Conservation (phyloP, 2,329 filamentous ascomycete genomes). For the Alternaria viburni region DNA sequence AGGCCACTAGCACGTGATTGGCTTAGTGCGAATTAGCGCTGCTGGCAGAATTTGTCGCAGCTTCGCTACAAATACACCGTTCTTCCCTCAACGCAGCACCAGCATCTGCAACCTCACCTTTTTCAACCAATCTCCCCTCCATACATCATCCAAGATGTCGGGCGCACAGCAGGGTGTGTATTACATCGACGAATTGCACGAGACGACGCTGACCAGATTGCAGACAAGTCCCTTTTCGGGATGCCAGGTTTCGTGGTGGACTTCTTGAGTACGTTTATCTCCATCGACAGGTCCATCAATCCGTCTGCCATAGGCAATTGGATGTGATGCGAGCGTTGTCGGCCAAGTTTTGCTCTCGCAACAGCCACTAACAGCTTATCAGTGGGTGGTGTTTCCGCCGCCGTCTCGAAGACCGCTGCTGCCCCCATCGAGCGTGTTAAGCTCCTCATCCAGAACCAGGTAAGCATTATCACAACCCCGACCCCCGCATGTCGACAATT, state of each 20-base stretch:
- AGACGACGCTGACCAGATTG: background rate
- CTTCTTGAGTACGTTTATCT: constrained; percentile 88
- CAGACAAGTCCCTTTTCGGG: constrained; percentile 49
- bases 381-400: constrained; percentile 99
- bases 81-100: constrained; percentile 26
- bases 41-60: constrained; percentile 30
- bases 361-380: constrained; percentile 53
- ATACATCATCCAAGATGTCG: constrained; percentile 18
- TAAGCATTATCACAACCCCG: constrained; percentile 60
- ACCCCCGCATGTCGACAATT: background rate
- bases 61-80: constrained; percentile 32
- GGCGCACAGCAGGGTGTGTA: constrained; percentile 7
- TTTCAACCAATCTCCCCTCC: constrained; percentile 31
- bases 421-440: constrained; percentile 99
- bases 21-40: constrained; percentile 32
- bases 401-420: constrained; percentile 99
- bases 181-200: background rate
- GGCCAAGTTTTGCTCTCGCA: constrained; percentile 10
- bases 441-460: constrained; percentile 99
- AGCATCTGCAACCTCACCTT: constrained; percentile 23
- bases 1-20: constrained; percentile 17
- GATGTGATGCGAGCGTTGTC: constrained; percentile 14
- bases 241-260: constrained; percentile 86
- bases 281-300: constrained; percentile 24
- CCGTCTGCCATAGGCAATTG: constrained; percentile 31